Conservation (phyloP, 2,329 filamentous ascomycete genomes). For the Podosphaera leucotricha region DNA sequence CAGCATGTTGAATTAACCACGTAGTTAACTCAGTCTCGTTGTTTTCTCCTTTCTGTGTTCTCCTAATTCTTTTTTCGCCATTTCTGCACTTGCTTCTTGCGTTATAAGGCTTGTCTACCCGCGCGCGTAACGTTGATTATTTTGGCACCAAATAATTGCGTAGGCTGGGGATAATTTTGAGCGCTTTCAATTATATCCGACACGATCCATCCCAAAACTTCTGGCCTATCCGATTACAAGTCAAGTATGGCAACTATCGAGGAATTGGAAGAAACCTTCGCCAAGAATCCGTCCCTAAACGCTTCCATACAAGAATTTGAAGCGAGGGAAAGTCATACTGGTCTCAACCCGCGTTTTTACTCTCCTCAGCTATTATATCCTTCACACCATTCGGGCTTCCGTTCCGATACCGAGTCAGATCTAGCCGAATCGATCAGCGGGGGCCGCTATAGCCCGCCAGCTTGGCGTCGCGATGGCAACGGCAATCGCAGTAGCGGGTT, state of each 20-base stretch:
- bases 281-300: slow-evolving; percentile 34
- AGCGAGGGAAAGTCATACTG: slow-evolving; percentile 20
- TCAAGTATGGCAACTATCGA: slow-evolving; percentile 9
- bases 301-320: slow-evolving; percentile 40
- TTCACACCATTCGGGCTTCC: slow-evolving; percentile 40
- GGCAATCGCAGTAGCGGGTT: slow-evolving; percentile 21
- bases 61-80: too few relatives aligned
- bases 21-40: too few relatives aligned
- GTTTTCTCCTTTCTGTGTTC: too few relatives aligned
- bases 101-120: not conserved
- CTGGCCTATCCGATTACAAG: not conserved
- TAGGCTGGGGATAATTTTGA: not conserved
- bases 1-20: too few relatives aligned
- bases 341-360: slow-evolving; percentile 1
- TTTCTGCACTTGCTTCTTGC: not conserved
- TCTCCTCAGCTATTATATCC: slow-evolving; percentile 23
- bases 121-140: not conserved
- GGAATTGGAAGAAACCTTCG: slow-evolving; percentile 24
- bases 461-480: slow-evolving; percentile 28
- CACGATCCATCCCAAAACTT: not conserved
- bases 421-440: slow-evolving; percentile 21
- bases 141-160: not conserved
- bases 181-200: not conserved
- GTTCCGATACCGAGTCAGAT: slow-evolving; percentile 22
- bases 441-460: slow-evolving; percentile 41